These are phyloP conservation scores for Kwoniella dendrophila DNA, from an alignment of 768 basidiomycete species.

Conservation along the genomic window DNA sequence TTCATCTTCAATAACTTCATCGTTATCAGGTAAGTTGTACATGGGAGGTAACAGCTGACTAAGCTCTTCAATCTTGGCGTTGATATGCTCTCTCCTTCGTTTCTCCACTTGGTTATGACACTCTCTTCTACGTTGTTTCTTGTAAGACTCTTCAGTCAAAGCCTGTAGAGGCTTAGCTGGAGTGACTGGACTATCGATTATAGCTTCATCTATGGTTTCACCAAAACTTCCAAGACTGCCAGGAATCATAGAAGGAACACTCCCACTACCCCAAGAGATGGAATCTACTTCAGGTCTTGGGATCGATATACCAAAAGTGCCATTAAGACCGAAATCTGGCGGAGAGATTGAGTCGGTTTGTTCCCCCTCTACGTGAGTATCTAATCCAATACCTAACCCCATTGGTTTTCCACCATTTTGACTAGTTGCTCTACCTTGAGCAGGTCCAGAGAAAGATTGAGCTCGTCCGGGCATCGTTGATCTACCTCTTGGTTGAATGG, in stretches of 20 bases:
- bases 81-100: conserved; percentile 47
- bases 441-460: conserved; percentile 19
- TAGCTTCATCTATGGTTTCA: conserved; percentile 21
- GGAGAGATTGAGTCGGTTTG: conserved; percentile 30
- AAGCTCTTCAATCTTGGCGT: conserved; percentile 48
- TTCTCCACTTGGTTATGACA: conserved; percentile 51
- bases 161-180: conserved; percentile 24
- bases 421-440: conserved; percentile 23
- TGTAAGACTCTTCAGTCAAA: conserved; percentile 29
- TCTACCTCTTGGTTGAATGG: conserved; percentile 25
- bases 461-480: conserved; percentile 13
- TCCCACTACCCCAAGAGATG: conserved; percentile 20
- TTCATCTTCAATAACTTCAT: conserved; percentile 34
- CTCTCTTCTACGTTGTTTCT: conserved; percentile 43
- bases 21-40: conserved; percentile 29
- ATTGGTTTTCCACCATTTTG: conserved; percentile 19
- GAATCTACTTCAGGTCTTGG: conserved; percentile 11
- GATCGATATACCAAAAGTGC: conserved; percentile 27
- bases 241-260: conserved; percentile 23
- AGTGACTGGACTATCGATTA: conserved; percentile 43
- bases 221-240: conserved; percentile 36
- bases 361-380: conserved; percentile 38
- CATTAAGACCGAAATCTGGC: conserved; percentile 18
- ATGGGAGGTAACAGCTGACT: conserved; percentile 31
- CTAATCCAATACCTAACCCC: conserved; percentile 31